Conservation (phyloP, 805 yeast species). For the Candida vartiovaarae region DNA sequence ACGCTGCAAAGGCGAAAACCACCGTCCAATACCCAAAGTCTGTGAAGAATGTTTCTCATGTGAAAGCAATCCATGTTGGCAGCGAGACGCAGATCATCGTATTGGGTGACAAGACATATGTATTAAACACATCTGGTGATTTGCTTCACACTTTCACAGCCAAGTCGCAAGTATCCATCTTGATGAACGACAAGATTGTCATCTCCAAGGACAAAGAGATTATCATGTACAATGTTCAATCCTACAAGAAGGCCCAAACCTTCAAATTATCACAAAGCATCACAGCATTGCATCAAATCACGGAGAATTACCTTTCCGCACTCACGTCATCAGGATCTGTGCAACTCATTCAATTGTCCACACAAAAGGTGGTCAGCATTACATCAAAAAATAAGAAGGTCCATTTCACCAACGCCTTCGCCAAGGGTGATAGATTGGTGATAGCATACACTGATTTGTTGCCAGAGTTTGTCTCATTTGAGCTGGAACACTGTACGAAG, state of each 20-base stretch:
- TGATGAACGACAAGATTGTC: constrained; percentile 3
- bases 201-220: not conserved
- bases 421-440: constrained; percentile 16
- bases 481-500: constrained; percentile 16
- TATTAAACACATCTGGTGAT: not conserved
- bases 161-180: not conserved
- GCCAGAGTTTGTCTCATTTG: constrained; percentile 28
- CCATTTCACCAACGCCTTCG: constrained; percentile 22
- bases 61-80: not conserved
- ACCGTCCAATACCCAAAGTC: constrained; percentile 11
- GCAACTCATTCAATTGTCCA: constrained; percentile 11
- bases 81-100: not conserved
- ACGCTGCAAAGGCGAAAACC: constrained; percentile 9
- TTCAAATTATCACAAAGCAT: not conserved
- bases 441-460: constrained; percentile 34
- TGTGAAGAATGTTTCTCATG: constrained; percentile 3
- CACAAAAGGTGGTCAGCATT: not conserved
- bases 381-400: constrained; percentile 21
- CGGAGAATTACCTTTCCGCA: constrained; percentile 11
- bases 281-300: not conserved
- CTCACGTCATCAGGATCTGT: constrained; percentile 28
- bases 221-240: not conserved
- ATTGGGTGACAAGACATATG: not conserved
- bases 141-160: not conserved
- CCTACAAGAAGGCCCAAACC: not conserved